Base-by-base conservation (phyloP, 2,329 filamentous ascomycete species). In the Colletotrichum zoysiae region DNA sequence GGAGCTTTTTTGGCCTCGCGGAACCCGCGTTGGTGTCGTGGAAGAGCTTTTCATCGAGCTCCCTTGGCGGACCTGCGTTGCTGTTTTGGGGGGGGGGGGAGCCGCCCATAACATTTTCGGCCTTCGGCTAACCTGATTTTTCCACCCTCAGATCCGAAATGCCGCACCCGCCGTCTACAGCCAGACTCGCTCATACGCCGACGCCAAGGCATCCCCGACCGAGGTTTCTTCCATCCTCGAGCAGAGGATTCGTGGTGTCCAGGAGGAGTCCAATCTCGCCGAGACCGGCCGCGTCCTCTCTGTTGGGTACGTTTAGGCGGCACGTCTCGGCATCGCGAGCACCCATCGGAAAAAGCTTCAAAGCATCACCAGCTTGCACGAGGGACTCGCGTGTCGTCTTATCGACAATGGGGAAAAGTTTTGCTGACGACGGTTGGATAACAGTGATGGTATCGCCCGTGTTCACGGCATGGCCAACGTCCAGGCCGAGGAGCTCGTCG, bases 381-480 rank as follows among this genome's bases (percentile, higher is more conserved):
- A 51, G 65, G 48, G 59, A 64, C 64, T 61, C 73, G 65, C 64
- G 53, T 33, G 44, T 38, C 67, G 60, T 57, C 65, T 62, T 65
- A 71, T 66, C 65, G 73, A 71, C 48, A 73, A 60, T 57, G 42
- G 63, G 33, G 30, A 67, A 53, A 66, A 48, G 50, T 30, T 66
- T 59, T 65, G 71, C 73, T 74, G 61, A 74, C 67, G 70, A 67
- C 38, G 20, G 18, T 30, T 30, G n/a, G 44, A 46, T 35, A 59
- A 74, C 26, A 98, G 96, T 96, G 96, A 99, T 89, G 96, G 96
- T 97, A 99, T 99, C 84, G 96, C 96, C 85, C 95, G 96, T 95
- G 95, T 99, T 80, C 95, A 99, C 87, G 96, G 96, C 84, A 95
- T 99, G 94, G 94, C 91, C 93, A 99, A 99, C 86, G 96, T 99